A percentile compares a stretch with the other conserved stretches of the same genome.
Conservation (phyloP, 129 eudicot genomes). For the Flaveria linearis region DNA sequence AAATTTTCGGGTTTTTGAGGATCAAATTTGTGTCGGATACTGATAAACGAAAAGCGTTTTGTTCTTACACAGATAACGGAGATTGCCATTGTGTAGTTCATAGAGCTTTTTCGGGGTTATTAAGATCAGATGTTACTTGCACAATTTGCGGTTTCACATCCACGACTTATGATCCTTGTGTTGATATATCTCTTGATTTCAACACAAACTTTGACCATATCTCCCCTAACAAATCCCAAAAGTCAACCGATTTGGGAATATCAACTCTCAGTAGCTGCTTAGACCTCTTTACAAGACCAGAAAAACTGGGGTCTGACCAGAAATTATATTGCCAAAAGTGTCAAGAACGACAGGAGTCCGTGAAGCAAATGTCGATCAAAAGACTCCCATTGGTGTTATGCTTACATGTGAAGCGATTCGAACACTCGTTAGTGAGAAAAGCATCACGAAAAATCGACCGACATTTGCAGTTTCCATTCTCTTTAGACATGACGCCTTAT, state of each 20-base stretch:
- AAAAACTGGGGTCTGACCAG: conserved; percentile 65
- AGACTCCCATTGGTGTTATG: conserved; percentile 62
- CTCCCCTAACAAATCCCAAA: conserved; percentile 43
- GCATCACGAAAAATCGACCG: conserved; percentile 63
- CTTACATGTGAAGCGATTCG: conserved; percentile 69
- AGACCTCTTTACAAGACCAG: conserved; percentile 73
- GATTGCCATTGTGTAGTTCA: conserved; percentile 81
- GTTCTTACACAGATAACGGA: conserved; percentile 52
- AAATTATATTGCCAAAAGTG: conserved; percentile 60
- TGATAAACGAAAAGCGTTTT: conserved; percentile 30
- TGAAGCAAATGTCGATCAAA: conserved; percentile 69
- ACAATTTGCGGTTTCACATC: conserved; percentile 70
- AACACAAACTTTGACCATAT: conserved; percentile 32
- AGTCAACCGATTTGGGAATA: conserved; percentile 39
- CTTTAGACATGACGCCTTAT: conserved; percentile 70
- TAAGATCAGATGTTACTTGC: conserved; percentile 77
- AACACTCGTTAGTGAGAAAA: conserved; percentile 55
- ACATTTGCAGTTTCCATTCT: conserved; percentile 68
- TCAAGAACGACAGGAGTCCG: conserved; percentile 50
- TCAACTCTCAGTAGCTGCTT: conserved; percentile 60
- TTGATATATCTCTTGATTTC: conserved; percentile 70
- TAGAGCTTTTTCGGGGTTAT: conserved; percentile 60
- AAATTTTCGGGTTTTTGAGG: conserved; percentile 27
- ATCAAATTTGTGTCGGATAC: conserved; percentile 31
- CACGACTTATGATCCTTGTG: conserved; percentile 69